These are phyloP conservation scores for Akanthomyces dipterigenus DNA, from an alignment of 2,329 filamentous ascomycete species.

Conservation along the genomic window DNA sequence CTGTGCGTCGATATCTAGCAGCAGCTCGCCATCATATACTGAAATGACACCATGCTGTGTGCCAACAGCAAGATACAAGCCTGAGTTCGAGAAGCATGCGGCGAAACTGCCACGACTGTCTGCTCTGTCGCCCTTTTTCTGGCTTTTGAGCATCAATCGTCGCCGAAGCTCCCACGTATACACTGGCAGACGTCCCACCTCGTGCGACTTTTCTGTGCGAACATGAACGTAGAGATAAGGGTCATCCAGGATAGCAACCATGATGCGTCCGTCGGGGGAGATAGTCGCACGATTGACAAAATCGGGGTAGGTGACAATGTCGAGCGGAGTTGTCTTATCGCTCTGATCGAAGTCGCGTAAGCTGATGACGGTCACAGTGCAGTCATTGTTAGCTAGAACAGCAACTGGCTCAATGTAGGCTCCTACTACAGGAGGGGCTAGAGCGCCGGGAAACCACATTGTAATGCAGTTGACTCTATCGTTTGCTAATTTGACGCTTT, in stretches of 20 bases:
- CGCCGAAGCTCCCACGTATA: conserved; percentile 46
- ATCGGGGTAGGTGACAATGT: conserved; percentile 68
- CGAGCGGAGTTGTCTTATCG: conserved; percentile 50
- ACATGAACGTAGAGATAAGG: conserved; percentile 79
- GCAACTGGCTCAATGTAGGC: conserved; percentile 53
- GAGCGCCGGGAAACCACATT: conserved; percentile 49
- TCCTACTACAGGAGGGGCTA: conserved; percentile 20
- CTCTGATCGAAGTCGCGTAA: conserved; percentile 51
- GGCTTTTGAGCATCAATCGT: conserved; percentile 51
- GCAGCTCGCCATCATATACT: conserved; percentile 55
- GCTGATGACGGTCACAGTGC: conserved; percentile 77
- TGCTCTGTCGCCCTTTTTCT: conserved; percentile 45
- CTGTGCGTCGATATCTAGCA: conserved; percentile 40
- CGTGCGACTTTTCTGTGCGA: conserved; percentile 35
- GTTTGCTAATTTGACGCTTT: conserved; percentile 47
- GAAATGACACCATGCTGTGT: conserved; percentile 77
- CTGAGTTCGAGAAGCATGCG: conserved; percentile 67
- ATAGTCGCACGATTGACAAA: conserved; percentile 93
- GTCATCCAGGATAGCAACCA: conserved; percentile 83
- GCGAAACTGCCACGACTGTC: conserved; percentile 66
- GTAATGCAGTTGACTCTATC: conserved; percentile 63
- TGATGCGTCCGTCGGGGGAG: conserved; percentile 74
- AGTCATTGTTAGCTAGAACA: conserved; percentile 84
- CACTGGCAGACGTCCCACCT: conserved; percentile 21
- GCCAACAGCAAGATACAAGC: conserved; percentile 65